phyloP scores from a whole-genome alignment of 192 early-diverging fungal species.

The Helicostylum pulchrum region DNA sequence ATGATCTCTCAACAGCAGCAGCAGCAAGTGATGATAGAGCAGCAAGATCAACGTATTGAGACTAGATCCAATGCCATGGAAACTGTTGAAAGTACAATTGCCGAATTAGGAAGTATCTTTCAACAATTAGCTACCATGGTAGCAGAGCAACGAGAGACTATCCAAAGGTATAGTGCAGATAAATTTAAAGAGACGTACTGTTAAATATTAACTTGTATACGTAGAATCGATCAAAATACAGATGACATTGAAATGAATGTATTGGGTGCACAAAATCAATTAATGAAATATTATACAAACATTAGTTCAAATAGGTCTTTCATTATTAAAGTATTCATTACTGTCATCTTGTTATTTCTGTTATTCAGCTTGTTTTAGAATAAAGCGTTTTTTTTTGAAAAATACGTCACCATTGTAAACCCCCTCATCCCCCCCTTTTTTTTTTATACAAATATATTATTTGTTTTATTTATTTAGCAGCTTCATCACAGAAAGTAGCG shows the following conservation, averaged over 20 bases:
- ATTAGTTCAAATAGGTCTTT: constrained; percentile 94
- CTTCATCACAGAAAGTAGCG: constrained; percentile 64
- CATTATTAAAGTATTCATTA: constrained; percentile 92
- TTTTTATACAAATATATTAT: not conserved
- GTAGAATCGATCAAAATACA: constrained; percentile 90
- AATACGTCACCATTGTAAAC: no score
- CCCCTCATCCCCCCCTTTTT: no score
- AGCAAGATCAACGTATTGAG: constrained; percentile 82
- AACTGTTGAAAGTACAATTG: constrained; percentile 95
- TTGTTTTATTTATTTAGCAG: constrained; percentile 18
- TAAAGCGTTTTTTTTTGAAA: no score
- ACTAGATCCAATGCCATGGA: constrained; percentile 87
- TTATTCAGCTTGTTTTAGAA: constrained; percentile 44
- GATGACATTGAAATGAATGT: constrained; percentile 91
- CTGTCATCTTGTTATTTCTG: constrained; percentile 84
- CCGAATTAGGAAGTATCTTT: constrained; percentile 90
- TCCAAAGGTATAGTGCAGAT: constrained; percentile 74
- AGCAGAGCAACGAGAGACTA: constrained; percentile 80
- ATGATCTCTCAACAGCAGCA: constrained; percentile 44
- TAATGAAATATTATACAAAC: constrained; percentile 88
- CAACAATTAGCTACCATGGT: constrained; percentile 83
- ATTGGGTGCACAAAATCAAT: constrained; percentile 81
- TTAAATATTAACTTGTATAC: not conserved
- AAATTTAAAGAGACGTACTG: no score
- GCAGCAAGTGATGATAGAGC: constrained; percentile 61